Conservation (phyloP, 768 basidiomycete species). For the Lanmaoa rubissima region DNA sequence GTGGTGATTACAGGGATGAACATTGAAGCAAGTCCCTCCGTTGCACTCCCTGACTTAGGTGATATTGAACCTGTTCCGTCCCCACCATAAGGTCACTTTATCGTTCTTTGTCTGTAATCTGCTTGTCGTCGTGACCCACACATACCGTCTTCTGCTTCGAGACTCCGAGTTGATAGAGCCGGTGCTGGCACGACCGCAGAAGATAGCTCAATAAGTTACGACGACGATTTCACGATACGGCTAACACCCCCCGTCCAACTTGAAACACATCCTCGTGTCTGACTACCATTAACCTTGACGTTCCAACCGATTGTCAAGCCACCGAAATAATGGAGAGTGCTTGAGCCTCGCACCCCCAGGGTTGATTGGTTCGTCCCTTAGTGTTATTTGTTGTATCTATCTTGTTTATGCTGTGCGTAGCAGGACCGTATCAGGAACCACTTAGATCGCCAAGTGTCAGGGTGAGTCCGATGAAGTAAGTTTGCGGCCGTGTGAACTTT, state of each 20-base stretch:
- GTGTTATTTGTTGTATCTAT: not conserved
- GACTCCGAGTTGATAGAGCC: not conserved
- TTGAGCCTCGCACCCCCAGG: not conserved
- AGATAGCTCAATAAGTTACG: not conserved
- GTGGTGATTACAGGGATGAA: slow-evolving; percentile 13
- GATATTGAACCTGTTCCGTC: not conserved
- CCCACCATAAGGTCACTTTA: slow-evolving; percentile 9
- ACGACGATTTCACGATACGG: slow-evolving; percentile 20
- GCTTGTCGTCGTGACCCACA: slow-evolving; percentile 22
- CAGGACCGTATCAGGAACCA: no score
- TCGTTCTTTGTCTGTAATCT: slow-evolving; percentile 23
- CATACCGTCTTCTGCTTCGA: slow-evolving; percentile 11
- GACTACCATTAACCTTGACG: slow-evolving; percentile 11
- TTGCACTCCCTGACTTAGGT: not conserved
- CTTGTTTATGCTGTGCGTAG: no score
- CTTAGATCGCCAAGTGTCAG: no score
- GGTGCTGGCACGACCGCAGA: not conserved
- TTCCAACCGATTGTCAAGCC: not conserved
- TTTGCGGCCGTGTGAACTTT: no score
- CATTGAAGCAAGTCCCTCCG: slow-evolving; percentile 13
- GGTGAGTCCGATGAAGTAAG: no score
- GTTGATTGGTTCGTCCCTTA: not conserved
- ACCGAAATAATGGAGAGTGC: not conserved
- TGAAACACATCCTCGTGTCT: not conserved
- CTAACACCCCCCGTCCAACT: not conserved